Percentiles rank a stretch among this genome's conserved stretches.
These are phyloP conservation scores for Eucalyptus tenuipes DNA, from an alignment of 345 rosid species.

Conservation along the genomic window DNA sequence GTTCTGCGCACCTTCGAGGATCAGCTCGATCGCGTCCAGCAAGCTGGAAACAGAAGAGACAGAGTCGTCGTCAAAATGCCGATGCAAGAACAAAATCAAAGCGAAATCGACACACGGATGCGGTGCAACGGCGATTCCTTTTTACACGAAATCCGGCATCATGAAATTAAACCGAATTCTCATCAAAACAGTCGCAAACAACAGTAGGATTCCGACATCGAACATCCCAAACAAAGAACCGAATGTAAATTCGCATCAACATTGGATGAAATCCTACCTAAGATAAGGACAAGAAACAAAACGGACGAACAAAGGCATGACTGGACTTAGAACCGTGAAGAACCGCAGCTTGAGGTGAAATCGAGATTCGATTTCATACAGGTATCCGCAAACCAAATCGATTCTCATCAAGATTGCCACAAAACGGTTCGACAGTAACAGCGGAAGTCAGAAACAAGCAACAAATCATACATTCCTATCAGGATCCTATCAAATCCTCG, in stretches of 20 bases:
- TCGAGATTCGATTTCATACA: background rate
- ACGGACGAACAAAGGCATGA: background rate
- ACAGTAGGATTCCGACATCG: background rate
- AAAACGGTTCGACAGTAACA: background rate
- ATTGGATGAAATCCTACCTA: background rate
- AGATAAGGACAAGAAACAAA: background rate
- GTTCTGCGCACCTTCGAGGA: conserved; percentile 44
- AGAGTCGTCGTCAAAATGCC: background rate
- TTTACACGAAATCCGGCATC: background rate
- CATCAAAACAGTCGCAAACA: background rate
- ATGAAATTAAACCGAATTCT: background rate
- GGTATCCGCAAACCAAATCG: background rate
- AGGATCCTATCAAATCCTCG: background rate
- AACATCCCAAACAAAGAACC: background rate
- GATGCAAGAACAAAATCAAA: background rate
- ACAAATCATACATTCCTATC: background rate
- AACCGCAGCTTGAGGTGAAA: background rate
- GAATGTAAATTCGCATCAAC: background rate
- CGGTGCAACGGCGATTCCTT: background rate
- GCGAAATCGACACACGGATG: background rate
- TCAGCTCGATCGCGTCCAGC: conserved; percentile 39
- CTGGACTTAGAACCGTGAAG: background rate
- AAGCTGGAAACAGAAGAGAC: conserved; percentile 17
- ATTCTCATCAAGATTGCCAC: background rate
- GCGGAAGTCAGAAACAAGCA: background rate